Evolutionary conservation across 2,329 filamentous ascomycete species (phyloP).

Genomic region (Paecilomyces niveus): DNA sequence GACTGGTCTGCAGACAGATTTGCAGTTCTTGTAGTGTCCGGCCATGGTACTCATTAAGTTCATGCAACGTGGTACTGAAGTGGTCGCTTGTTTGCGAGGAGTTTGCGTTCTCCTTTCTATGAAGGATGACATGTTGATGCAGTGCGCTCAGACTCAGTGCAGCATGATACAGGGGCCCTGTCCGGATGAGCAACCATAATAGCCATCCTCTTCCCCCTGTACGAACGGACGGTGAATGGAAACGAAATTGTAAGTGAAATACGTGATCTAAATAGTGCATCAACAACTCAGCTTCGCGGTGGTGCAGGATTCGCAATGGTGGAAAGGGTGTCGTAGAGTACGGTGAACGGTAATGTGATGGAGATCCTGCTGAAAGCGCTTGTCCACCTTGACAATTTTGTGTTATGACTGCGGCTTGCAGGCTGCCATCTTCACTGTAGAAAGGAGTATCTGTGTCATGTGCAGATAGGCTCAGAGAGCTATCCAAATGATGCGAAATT

Average conservation of each 20-base stretch:
- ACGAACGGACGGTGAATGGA: conserved; percentile 3
- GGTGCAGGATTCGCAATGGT: neutral
- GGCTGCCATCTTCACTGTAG: neutral
- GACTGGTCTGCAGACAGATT: conserved; percentile 6
- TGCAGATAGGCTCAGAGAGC: neutral
- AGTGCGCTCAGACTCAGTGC: conserved; percentile 10
- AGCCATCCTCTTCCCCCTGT: conserved; percentile 8
- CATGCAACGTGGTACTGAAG: conserved; percentile 4
- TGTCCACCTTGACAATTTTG: neutral
- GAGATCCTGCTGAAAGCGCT: neutral
- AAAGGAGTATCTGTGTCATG: neutral
- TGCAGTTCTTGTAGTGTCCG: conserved; percentile 7
- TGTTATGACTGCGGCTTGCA: neutral
- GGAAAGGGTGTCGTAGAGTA: neutral
- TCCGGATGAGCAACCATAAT: conserved; percentile 8
- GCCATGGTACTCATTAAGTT: conserved; percentile 8
- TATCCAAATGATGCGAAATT: neutral
- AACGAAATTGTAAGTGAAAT: conserved; percentile 11
- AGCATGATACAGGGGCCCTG: conserved; percentile 9
- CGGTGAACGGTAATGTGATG: neutral
- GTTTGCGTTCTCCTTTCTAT: neutral
- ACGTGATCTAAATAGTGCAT: conserved; percentile 12
- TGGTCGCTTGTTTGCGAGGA: neutral
- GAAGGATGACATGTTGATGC: conserved; percentile 7
- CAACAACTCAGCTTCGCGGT: conserved; percentile 9